Conservation (phyloP, 139 green algal genomes). For the Chlamydomonas sp. region DNA sequence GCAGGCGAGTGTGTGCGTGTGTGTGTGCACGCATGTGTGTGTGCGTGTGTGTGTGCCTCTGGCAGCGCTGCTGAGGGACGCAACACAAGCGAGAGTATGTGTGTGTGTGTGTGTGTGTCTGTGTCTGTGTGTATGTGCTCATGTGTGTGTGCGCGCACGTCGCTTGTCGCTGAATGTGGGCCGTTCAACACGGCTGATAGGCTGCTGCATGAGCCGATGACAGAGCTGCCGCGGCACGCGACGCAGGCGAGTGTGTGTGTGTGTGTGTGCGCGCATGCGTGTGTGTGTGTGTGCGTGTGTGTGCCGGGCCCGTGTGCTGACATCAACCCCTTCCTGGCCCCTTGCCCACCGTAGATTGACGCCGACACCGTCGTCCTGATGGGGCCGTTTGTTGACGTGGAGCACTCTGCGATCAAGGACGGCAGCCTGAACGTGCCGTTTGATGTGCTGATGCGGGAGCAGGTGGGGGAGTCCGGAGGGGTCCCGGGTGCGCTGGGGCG, state of each 20-base stretch:
- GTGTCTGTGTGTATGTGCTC: not conserved
- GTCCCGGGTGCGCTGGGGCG: too few species aligned
- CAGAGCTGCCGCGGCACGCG: too few species aligned
- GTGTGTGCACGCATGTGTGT: not conserved
- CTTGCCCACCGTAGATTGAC: too few species aligned
- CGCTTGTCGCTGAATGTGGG: too few species aligned
- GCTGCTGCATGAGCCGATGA: too few species aligned
- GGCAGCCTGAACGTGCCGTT: conserved; percentile 64
- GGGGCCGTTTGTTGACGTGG: conserved; percentile 87
- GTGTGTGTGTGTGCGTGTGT: too few species aligned
- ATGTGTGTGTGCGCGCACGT: too few species aligned
- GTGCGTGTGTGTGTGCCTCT: not conserved
- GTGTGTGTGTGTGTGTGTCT: not conserved
- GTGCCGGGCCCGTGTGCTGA: too few species aligned
- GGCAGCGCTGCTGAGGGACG: too few species aligned
- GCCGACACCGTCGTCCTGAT: conserved; percentile 74
- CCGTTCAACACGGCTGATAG: too few species aligned
- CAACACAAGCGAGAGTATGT: not conserved
- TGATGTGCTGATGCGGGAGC: conserved; percentile 58
- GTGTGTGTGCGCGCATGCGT: not conserved
- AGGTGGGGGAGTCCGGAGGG: conserved; percentile 28
- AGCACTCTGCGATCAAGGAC: conserved; percentile 58
- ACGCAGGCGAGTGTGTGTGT: too few species aligned
- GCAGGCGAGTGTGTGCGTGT: not conserved
- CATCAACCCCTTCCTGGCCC: too few species aligned